phyloP scores from a whole-genome alignment of 345 rosid species.

The Cardamine chenopodiifolia region DNA sequence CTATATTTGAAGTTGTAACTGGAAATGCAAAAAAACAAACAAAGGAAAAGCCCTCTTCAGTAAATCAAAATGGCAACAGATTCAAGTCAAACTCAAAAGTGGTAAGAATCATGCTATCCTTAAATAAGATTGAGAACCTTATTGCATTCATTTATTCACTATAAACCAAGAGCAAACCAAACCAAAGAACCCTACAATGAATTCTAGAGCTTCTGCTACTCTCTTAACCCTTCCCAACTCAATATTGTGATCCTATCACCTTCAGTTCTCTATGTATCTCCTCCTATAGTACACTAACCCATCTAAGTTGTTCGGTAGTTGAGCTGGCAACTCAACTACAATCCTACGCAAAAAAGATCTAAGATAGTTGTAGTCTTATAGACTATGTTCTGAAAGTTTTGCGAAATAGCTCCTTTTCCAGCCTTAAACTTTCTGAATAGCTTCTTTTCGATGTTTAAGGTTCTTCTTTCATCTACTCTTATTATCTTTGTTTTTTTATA shows the following conservation, averaged over 20 bases:
- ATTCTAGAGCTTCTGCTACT: slow-evolving; percentile 11
- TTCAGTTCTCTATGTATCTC: background rate
- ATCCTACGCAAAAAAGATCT: background rate
- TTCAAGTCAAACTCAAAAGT: slow-evolving; percentile 62
- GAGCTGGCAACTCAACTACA: slow-evolving; percentile 1
- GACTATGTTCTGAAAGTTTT: background rate
- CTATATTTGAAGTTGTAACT: slow-evolving; percentile 71
- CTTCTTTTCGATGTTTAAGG: background rate
- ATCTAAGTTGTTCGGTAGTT: background rate
- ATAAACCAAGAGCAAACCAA: slow-evolving; percentile 11
- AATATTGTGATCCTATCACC: background rate
- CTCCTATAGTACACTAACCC: slow-evolving; percentile 1
- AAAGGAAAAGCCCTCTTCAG: slow-evolving; percentile 57
- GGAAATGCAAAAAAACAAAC: slow-evolving; percentile 58
- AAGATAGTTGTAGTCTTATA: background rate
- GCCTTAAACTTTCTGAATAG: background rate
- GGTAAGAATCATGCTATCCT: slow-evolving; percentile 38
- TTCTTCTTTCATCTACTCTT: slow-evolving; percentile 17
- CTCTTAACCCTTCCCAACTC: background rate
- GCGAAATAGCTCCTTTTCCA: background rate
- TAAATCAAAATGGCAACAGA: slow-evolving; percentile 60
- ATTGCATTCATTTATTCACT: background rate
- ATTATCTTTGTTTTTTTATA: background rate
- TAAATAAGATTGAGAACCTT: background rate
- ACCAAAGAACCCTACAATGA: background rate